Evolutionary conservation across 768 basidiomycete genomes (phyloP).

Genomic region (Austroboletus festivus): DNA sequence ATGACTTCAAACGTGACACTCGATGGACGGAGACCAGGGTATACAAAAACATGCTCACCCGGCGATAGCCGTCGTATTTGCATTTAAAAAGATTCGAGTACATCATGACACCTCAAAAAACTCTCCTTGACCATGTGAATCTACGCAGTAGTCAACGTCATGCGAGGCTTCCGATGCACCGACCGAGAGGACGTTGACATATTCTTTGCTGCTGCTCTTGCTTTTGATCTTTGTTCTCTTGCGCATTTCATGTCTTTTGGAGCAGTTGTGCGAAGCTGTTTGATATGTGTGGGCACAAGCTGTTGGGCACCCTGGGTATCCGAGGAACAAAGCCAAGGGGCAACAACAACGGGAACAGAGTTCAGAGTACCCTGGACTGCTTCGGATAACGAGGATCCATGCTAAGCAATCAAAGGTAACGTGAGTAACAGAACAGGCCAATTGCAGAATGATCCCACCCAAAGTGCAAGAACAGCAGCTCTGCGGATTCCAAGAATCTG

Average conservation of each 20-base stretch:
- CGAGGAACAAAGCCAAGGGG: conserved; percentile 57
- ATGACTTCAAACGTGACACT: too few relatives aligned
- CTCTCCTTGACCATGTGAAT: neutral
- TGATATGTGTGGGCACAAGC: conserved; percentile 72
- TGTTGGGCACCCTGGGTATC: conserved; percentile 13
- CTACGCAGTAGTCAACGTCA: conserved; percentile 16
- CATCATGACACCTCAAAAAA: too few relatives aligned
- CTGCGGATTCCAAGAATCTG: conserved; percentile 62
- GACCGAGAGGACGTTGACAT: conserved; percentile 7
- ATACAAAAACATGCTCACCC: too few relatives aligned
- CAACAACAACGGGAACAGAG: conserved; percentile 52
- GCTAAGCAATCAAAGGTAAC: conserved; percentile 27
- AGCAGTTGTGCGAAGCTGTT: conserved; percentile 73
- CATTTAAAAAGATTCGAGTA: too few relatives aligned
- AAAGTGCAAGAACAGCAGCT: conserved; percentile 62
- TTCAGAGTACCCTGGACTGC: conserved; percentile 40
- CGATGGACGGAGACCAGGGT: too few relatives aligned
- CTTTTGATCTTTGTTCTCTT: conserved; percentile 53
- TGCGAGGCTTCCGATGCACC: conserved; percentile 17
- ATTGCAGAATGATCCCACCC: conserved; percentile 37
- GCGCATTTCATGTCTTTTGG: conserved; percentile 77
- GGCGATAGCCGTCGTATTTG: too few relatives aligned
- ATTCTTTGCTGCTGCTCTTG: conserved; percentile 45
- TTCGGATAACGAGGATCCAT: conserved; percentile 38
- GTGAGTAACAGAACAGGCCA: conserved; percentile 5